Conservation (phyloP, 441 rosid species). For the Syzygium malaccense region DNA sequence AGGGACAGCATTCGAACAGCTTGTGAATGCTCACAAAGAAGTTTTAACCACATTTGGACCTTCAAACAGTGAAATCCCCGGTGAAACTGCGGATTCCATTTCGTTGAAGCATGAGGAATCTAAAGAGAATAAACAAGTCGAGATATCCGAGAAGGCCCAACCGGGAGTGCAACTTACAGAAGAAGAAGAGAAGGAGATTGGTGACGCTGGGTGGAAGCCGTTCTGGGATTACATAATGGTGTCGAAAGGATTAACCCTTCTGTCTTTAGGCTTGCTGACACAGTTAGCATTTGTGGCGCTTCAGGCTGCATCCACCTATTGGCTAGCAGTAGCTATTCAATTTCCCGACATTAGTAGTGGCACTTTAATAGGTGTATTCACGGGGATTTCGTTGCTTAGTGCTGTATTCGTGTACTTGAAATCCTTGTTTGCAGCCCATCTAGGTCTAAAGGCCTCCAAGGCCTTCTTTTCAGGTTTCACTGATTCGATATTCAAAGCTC, state of each 20-base stretch:
- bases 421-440: slow-evolving; percentile 34
- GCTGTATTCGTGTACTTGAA: slow-evolving; percentile 46
- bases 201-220: slow-evolving; percentile 73
- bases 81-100: slow-evolving; percentile 11
- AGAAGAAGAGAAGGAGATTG: slow-evolving; percentile 69
- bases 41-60: slow-evolving; percentile 36
- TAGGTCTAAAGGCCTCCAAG: slow-evolving; percentile 74
- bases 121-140: slow-evolving; percentile 25
- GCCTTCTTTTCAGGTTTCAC: slow-evolving; percentile 72
- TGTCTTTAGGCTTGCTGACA: slow-evolving; percentile 20
- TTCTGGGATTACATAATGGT: slow-evolving; percentile 58
- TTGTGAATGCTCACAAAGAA: slow-evolving; percentile 82
- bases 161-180: slow-evolving; percentile 60
- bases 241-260: slow-evolving; percentile 37
- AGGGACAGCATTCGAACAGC: slow-evolving; percentile 67
- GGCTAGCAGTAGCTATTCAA: slow-evolving; percentile 77
- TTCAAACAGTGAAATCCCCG: slow-evolving; percentile 6
- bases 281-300: slow-evolving; percentile 45
- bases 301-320: slow-evolving; percentile 78
- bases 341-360: slow-evolving; percentile 36
- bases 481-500: slow-evolving; percentile 66
- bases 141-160: slow-evolving; percentile 22
- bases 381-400: slow-evolving; percentile 54
- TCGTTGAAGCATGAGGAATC: slow-evolving; percentile 9
- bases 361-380: slow-evolving; percentile 59